Evolutionary conservation across 2,329 filamentous ascomycete species (phyloP), one percentile per base, ranked within the genome.

Genomic region (Esteya vermicola): DNA sequence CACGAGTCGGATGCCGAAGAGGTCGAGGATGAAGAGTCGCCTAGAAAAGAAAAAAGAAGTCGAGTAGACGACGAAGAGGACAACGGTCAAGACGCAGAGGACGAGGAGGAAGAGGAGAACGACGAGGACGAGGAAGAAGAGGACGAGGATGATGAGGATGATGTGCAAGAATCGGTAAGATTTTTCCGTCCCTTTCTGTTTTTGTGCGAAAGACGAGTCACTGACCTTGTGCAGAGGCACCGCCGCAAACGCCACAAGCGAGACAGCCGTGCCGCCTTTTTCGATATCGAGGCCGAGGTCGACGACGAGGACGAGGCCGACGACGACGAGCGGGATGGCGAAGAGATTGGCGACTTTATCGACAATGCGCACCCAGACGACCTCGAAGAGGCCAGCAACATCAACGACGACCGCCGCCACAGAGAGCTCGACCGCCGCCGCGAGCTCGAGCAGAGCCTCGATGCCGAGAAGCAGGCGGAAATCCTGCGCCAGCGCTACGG

Each of bases 271-370:
- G 84, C 85, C 51, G 79, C 81, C 53, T 95, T 95, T 75, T 78
- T 98, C 63, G 91, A 98, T 76, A 85, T 89, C 54, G 91, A 98
- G 68, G 91, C 91, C 57, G 91, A 95, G 63, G 91, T 98, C 50
- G 91, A 96, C 54, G 91, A 93, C 47, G 86, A 93, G 51, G 86
- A 94, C 51, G 83, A 85, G 49, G 80, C 74, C 49, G 83, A 84
- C 45, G 85, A 93, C 48, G 85, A 93, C 38, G 89, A 95, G 50
- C 85, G 93, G 50, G 86, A 93, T 40, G 77, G 84, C 43, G 79
- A 86, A 50, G 85, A 81, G 49, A 76, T 79, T 39, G 85, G 85
- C 42, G 81, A 84, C 49, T 85, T 91, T 56, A 86, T 86, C 55
- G 83, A 85, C 49, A 84, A 93, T 57, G 83, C 84, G 47, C 86